These are phyloP conservation scores for Didymella pomorum DNA, from an alignment of 2,329 filamentous ascomycete genomes.

Conservation along the genomic window DNA sequence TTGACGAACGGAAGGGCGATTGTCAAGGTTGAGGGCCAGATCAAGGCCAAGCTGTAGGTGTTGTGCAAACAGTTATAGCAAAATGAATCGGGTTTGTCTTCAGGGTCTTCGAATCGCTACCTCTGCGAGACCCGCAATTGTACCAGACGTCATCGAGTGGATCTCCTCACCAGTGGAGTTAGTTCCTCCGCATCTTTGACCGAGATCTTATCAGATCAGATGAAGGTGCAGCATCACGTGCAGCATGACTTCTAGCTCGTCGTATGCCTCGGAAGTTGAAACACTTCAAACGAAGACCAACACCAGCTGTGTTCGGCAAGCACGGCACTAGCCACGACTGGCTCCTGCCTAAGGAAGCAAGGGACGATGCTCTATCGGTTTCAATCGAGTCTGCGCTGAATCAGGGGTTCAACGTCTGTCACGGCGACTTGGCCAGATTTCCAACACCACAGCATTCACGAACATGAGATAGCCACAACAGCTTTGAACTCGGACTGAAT, in stretches of 20 bases:
- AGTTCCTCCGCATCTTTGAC: slow-evolving; percentile 29
- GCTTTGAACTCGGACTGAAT: neutral
- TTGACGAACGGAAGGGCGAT: slow-evolving; percentile 86
- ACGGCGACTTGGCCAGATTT: slow-evolving; percentile 4
- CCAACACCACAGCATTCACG: slow-evolving; percentile 1
- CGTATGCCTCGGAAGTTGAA: slow-evolving; percentile 12
- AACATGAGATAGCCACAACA: slow-evolving; percentile 6
- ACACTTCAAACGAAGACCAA: slow-evolving; percentile 13
- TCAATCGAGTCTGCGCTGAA: slow-evolving; percentile 31
- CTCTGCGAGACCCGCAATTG: neutral
- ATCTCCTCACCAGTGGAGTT: slow-evolving; percentile 18
- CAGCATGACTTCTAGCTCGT: neutral
- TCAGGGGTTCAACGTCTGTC: slow-evolving; percentile 19
- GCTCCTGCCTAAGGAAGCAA: slow-evolving; percentile 26
- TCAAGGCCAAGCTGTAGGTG: slow-evolving; percentile 50
- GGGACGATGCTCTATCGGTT: slow-evolving; percentile 24
- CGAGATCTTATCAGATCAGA: slow-evolving; percentile 41
- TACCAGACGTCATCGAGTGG: slow-evolving; percentile 11
- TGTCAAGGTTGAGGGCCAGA: slow-evolving; percentile 68
- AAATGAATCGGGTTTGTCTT: neutral
- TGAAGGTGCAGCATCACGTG: slow-evolving; percentile 25
- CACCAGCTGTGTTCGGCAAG: slow-evolving; percentile 22
- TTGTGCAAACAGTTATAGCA: neutral
- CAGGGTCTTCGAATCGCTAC: too few relatives aligned
- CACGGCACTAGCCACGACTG: slow-evolving; percentile 24